Evolutionary conservation across 2,329 filamentous ascomycete genomes (phyloP).

Genomic region (Colletotrichum gigasporum): DNA sequence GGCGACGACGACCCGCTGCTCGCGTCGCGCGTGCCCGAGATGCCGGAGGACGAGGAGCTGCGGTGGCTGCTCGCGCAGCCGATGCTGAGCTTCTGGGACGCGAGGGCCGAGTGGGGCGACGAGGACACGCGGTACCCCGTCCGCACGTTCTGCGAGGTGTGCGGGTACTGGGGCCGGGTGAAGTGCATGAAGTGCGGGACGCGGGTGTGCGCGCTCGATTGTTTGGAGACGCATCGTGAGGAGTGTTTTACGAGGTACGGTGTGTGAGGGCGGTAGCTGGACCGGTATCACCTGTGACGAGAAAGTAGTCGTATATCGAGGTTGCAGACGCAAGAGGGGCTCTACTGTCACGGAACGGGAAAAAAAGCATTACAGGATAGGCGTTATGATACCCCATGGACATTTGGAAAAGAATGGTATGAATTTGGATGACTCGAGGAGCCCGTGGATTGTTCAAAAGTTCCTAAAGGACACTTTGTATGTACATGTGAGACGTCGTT

Average conservation of each 20-base stretch:
- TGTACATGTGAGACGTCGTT: too few species aligned
- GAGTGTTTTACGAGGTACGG: constrained; percentile 76
- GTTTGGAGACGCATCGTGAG: constrained; percentile 76
- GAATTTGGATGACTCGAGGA: neutral
- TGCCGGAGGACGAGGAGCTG: constrained; percentile 70
- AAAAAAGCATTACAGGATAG: neutral
- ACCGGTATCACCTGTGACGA: too few species aligned
- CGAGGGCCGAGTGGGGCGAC: constrained; percentile 56
- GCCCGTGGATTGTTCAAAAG: neutral
- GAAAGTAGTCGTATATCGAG: too few species aligned
- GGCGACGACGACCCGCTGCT: constrained; percentile 68
- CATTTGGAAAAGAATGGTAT: neutral
- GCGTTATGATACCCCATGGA: constrained; percentile 24
- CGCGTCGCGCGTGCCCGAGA: constrained; percentile 63
- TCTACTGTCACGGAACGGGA: neutral
- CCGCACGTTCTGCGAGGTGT: constrained; percentile 79
- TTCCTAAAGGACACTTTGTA: neutral
- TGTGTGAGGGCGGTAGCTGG: too few species aligned
- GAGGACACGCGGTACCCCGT: constrained; percentile 60
- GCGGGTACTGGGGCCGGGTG: constrained; percentile 83
- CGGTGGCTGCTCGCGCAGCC: constrained; percentile 70
- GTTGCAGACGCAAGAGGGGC: too few species aligned
- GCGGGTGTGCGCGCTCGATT: constrained; percentile 80
- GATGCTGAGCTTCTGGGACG: constrained; percentile 74
- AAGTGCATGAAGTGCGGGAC: constrained; percentile 82